Conservation (phyloP, 2,329 filamentous ascomycete genomes). For the Coniochaeta pulveracea region DNA sequence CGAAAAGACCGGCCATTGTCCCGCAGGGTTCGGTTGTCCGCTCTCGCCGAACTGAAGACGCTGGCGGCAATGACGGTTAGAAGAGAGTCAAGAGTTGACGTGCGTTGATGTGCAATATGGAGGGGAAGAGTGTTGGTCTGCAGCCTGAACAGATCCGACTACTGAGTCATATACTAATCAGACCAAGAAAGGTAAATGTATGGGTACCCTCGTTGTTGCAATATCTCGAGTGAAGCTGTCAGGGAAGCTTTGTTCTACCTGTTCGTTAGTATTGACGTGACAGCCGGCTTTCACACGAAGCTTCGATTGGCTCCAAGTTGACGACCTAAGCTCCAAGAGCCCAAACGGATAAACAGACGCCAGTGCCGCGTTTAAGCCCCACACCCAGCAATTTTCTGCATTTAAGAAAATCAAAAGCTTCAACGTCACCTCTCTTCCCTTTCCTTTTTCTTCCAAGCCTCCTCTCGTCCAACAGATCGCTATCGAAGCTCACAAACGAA, state of each 20-base stretch:
- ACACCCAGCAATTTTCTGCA: conserved; percentile 7
- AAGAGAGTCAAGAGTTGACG: too few species aligned
- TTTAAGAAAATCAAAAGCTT: conserved; percentile 13
- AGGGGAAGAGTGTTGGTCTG: too few species aligned
- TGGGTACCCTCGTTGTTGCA: too few species aligned
- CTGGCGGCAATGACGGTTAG: too few species aligned
- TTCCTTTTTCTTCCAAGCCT: conserved; percentile 34
- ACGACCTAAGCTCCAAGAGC: background rate
- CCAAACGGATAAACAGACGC: conserved; percentile 1
- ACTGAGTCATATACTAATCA: too few species aligned
- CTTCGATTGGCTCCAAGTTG: background rate
- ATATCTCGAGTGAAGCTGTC: too few species aligned
- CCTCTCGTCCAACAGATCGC: conserved; percentile 99
- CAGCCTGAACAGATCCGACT: too few species aligned
- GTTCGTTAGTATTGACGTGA: background rate
- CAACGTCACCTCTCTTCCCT: conserved; percentile 3
- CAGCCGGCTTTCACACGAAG: background rate
- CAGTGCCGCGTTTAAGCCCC: conserved; percentile 3
- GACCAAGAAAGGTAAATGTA: too few species aligned
- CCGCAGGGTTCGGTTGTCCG: too few species aligned
- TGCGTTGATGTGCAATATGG: too few species aligned
- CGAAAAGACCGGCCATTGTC: conserved; percentile 61
- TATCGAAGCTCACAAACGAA: conserved; percentile 97
- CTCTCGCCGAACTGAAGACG: too few species aligned
- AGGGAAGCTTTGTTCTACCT: too few species aligned